Base-by-base conservation (phyloP, 2,329 filamentous ascomycete genomes). In the Elsinoe perseae region DNA sequence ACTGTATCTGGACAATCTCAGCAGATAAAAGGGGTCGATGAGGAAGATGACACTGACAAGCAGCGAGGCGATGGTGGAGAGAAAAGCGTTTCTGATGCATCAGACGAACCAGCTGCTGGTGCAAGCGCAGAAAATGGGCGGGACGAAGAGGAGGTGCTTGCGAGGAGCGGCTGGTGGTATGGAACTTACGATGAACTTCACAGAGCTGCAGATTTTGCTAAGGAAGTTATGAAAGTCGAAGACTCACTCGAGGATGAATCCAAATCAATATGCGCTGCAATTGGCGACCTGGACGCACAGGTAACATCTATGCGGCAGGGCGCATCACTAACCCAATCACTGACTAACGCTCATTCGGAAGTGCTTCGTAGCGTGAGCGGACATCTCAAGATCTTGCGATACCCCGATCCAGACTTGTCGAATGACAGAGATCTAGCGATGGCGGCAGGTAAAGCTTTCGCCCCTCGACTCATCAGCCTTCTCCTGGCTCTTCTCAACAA, bases 11-110 rank as follows among this genome's bases (percentile, higher is more conserved):
- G 20, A 23, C 18, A 25, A 25, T 14, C 38, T 18, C 7, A 21
- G 20, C 20, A 44, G 40, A 9, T 38, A 57, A 9, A 23, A 56
- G 57, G 5, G 44, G n/a, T 23, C 16, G 42, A n/a, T 9, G 32
- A 27, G 44, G 25, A 54, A 34, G 30, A 50, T 16, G 25, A 52
- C n/a, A 56, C 59, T 18, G 43, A 38, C 8, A 12, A 50, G 16
- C 50, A 52, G 3, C 7, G 21, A 20, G 12, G 12, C 12, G 12
- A 60, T 16, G 28, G 59, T 25, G 43, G 56, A 1, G 36, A 60
- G 28, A 21, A 54, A 8, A 56, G 20, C 10, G n/a, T 14, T 14
- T 9, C 32, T 14, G n/a, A 36, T 36, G 32, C 9, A 36, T 7
- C 32, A 14, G 50, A 57, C 23, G 28, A 50, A 9, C 28, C 46